phyloP scores from a whole-genome alignment of 2,329 filamentous ascomycete species.

The Nemania serpens region DNA sequence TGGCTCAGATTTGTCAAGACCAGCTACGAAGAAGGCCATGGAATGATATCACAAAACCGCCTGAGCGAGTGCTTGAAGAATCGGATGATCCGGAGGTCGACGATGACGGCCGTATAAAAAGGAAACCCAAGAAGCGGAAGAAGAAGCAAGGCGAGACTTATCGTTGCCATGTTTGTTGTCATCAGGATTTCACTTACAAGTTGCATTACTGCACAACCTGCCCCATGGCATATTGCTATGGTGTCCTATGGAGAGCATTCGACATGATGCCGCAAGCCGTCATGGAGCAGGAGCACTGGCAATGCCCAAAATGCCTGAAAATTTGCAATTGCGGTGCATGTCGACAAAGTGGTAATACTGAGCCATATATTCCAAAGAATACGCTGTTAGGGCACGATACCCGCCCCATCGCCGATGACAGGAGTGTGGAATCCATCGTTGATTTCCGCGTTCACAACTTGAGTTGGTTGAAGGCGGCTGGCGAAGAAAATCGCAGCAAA shows the following conservation, averaged over 20 bases:
- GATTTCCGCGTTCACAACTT: slow-evolving; percentile 91
- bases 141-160: slow-evolving; percentile 59
- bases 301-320: slow-evolving; percentile 82
- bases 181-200: slow-evolving; percentile 82
- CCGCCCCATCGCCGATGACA: slow-evolving; percentile 83
- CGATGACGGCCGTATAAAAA: slow-evolving; percentile 67
- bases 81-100: slow-evolving; percentile 60
- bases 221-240: slow-evolving; percentile 83
- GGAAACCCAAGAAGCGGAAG: slow-evolving; percentile 64
- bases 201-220: slow-evolving; percentile 82
- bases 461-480: slow-evolving; percentile 71
- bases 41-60: slow-evolving; percentile 75
- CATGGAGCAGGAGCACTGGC: slow-evolving; percentile 82
- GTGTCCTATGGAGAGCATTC: slow-evolving; percentile 88
- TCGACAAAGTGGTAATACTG: slow-evolving; percentile 66
- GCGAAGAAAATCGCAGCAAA: slow-evolving; percentile 62
- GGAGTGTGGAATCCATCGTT: slow-evolving; percentile 87
- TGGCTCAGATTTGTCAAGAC: slow-evolving; percentile 93
- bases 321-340: slow-evolving; percentile 89
- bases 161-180: slow-evolving; percentile 81
- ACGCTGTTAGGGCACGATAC: slow-evolving; percentile 92
- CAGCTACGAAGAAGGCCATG: slow-evolving; percentile 80
- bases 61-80: slow-evolving; percentile 38
- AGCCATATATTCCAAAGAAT: slow-evolving; percentile 83
- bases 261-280: slow-evolving; percentile 84